These are phyloP conservation scores for Lolium multiflorum DNA, from an alignment of 176 grass and related monocot species.

Conservation along the genomic window DNA sequence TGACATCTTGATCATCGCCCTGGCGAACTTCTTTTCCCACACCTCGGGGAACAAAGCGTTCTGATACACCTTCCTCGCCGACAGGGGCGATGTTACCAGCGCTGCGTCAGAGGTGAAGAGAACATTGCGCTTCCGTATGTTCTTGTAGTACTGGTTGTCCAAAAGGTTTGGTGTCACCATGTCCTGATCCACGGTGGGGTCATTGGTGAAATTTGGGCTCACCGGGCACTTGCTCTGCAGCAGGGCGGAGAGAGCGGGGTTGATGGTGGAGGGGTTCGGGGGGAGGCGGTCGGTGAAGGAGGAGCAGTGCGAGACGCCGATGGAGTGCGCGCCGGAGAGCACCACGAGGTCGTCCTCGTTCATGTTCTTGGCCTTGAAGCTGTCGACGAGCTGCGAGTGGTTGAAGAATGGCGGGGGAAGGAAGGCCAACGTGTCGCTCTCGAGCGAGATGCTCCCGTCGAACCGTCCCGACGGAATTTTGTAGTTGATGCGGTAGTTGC, in stretches of 20 bases:
- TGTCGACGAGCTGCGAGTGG: constrained; percentile 29
- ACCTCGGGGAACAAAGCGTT: not conserved
- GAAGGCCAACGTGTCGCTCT: constrained; percentile 40
- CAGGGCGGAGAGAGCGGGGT: not conserved
- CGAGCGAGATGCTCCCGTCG: constrained; percentile 51
- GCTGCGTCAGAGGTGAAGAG: constrained; percentile 57
- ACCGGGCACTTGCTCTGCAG: constrained; percentile 41
- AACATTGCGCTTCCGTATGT: constrained; percentile 15
- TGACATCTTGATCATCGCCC: constrained; percentile 50
- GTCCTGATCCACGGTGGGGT: constrained; percentile 43
- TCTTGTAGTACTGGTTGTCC: constrained; percentile 59
- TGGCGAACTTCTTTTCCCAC: constrained; percentile 43
- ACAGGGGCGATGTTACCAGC: constrained; percentile 1
- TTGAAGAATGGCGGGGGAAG: constrained; percentile 22
- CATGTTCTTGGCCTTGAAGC: constrained; percentile 52
- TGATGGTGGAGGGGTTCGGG: constrained; percentile 39
- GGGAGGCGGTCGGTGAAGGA: constrained; percentile 53
- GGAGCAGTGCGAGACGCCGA: constrained; percentile 60
- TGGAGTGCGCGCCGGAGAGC: constrained; percentile 60
- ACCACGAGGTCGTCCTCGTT: constrained; percentile 45
- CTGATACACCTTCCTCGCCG: not conserved
- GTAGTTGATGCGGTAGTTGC: constrained; percentile 31
- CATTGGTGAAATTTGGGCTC: constrained; percentile 16
- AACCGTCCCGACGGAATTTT: constrained; percentile 37
- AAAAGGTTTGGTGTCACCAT: constrained; percentile 5